Conservation (phyloP, 352 stramenopile genomes). For the Pythium rhizo-oryzae region DNA sequence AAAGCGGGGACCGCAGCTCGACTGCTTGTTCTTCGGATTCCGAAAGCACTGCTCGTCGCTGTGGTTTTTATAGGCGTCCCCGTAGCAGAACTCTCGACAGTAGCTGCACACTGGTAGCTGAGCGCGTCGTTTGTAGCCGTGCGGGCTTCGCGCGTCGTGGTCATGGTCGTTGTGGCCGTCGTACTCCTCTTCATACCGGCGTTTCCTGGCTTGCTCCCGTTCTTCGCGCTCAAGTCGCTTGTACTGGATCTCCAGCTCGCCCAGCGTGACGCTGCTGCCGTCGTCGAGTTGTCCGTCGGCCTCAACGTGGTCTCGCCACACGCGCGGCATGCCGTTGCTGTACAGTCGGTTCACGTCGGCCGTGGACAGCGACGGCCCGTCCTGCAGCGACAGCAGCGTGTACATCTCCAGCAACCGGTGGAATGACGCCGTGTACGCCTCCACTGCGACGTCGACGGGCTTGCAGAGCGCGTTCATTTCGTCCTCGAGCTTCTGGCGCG, state of each 20-base stretch:
- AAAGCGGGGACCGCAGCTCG: background rate
- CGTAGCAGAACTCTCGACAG: background rate
- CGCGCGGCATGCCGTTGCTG: background rate
- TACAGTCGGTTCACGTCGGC: background rate
- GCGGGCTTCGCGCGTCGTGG: background rate
- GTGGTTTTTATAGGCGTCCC: conserved; percentile 1
- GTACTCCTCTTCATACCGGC: background rate
- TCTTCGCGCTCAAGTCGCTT: conserved; percentile 1
- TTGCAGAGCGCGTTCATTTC: conserved; percentile 3
- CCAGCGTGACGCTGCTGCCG: background rate
- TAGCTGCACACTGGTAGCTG: background rate
- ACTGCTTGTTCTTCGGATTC: conserved; percentile 1
- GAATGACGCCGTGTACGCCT: background rate
- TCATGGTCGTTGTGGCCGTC: background rate
- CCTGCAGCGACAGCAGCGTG: conserved; percentile 2
- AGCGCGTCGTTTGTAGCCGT: background rate
- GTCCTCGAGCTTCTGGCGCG: background rate
- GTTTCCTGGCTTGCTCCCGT: background rate
- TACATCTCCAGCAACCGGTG: background rate
- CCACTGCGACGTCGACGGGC: background rate
- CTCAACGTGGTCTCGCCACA: background rate
- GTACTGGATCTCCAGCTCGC: background rate
- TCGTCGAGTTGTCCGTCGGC: background rate
- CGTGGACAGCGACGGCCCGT: background rate
- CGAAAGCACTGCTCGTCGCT: conserved; percentile 2